A percentile compares a stretch with the other conserved stretches of the same genome.
Conservation (phyloP, 257 asterid genomes). For the Penstemon eatonii region DNA sequence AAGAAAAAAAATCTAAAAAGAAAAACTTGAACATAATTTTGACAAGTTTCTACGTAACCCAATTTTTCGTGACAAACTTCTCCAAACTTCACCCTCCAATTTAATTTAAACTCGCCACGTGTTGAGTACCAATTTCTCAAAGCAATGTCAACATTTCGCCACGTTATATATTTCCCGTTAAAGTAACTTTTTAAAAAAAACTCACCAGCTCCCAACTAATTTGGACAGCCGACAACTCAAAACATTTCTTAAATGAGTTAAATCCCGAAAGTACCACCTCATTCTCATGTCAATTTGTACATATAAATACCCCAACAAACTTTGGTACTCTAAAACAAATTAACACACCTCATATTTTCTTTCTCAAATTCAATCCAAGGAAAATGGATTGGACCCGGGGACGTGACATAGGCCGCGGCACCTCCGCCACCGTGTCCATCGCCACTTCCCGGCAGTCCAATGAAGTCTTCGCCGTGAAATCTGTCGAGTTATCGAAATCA, state of each 20-base stretch:
- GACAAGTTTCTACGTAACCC: no score
- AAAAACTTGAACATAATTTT: no score
- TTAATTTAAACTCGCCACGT: conserved; percentile 33
- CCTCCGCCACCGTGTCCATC: conserved; percentile 61
- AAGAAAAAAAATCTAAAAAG: no score
- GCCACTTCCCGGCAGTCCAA: conserved; percentile 40
- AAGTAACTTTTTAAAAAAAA: conserved; percentile 38
- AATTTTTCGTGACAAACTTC: no score
- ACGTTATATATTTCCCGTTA: conserved; percentile 57
- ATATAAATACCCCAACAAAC: neutral
- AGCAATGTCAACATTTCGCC: conserved; percentile 39
- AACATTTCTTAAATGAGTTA: neutral
- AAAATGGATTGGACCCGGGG: conserved; percentile 81
- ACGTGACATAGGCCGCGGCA: conserved; percentile 61
- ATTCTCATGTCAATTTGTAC: conserved; percentile 26
- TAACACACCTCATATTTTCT: conserved; percentile 7
- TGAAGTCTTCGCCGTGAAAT: conserved; percentile 61
- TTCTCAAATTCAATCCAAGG: conserved; percentile 13
- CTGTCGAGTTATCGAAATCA: conserved; percentile 49
- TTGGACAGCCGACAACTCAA: conserved; percentile 30
- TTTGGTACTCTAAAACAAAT: neutral
- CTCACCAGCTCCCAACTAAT: conserved; percentile 65
- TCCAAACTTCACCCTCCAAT: conserved; percentile 11
- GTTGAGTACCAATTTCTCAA: conserved; percentile 34
- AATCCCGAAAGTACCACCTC: conserved; percentile 31